phyloP scores from a whole-genome alignment of 129 eudicot species.

The Lonicera japonica region DNA sequence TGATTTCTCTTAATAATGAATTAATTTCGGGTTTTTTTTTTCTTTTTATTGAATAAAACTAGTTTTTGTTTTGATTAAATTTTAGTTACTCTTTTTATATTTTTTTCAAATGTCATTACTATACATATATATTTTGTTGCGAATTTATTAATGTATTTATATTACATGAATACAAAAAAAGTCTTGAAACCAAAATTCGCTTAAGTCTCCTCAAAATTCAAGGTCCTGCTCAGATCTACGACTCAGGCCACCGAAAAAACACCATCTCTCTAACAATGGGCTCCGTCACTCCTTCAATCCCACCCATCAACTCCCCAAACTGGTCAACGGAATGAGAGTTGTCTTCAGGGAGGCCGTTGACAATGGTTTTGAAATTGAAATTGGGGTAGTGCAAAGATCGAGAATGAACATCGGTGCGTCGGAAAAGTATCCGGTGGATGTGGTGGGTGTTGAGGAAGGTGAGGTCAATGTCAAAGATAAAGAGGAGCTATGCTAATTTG shows the following conservation, averaged over 20 bases:
- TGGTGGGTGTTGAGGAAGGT: too few relatives aligned
- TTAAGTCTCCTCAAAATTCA: too few relatives aligned
- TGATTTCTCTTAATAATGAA: too few relatives aligned
- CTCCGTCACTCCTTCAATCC: slow-evolving; percentile 13
- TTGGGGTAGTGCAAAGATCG: slow-evolving; percentile 23
- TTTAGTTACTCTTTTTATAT: too few relatives aligned
- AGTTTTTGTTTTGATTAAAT: too few relatives aligned
- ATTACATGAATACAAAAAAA: too few relatives aligned
- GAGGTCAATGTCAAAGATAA: slow-evolving; percentile 26
- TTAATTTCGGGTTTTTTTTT: too few relatives aligned
- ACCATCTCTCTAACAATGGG: slow-evolving; percentile 32
- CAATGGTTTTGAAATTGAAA: slow-evolving; percentile 29
- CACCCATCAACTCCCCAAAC: slow-evolving; percentile 11
- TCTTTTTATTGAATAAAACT: too few relatives aligned
- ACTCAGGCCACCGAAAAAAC: slow-evolving; percentile 23
- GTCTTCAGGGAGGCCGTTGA: slow-evolving; percentile 43
- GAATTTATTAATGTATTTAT: too few relatives aligned
- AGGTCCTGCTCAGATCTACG: slow-evolving; percentile 11
- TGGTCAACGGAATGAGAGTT: slow-evolving; percentile 31
- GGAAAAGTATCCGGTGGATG: slow-evolving; percentile 32
- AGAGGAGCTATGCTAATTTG: slow-evolving; percentile 50
- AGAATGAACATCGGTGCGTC: slow-evolving; percentile 23
- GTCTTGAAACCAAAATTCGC: too few relatives aligned
- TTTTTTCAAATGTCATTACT: too few relatives aligned
- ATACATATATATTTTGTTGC: too few relatives aligned